Conservation (phyloP, 139 green algal species). For the Chlamydomonas applanata region DNA sequence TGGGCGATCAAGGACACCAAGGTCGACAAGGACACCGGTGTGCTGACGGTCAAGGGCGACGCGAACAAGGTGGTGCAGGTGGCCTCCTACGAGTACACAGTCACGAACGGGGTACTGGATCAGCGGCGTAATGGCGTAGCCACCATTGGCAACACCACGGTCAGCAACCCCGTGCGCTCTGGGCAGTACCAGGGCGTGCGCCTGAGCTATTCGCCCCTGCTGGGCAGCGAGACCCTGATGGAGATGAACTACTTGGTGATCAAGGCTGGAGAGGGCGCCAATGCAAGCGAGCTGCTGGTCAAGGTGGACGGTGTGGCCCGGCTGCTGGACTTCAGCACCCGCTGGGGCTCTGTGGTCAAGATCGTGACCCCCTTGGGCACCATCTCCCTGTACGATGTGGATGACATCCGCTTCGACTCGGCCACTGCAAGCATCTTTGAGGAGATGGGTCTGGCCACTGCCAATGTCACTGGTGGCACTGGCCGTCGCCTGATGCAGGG, state of each 20-base stretch:
- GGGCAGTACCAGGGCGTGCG: background rate
- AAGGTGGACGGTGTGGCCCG: slow-evolving; percentile 7
- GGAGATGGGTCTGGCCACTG: no score
- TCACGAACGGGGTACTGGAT: background rate
- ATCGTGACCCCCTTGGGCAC: background rate
- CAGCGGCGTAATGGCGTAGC: no score
- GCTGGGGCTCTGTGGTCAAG: background rate
- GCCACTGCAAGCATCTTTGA: no score
- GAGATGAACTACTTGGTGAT: slow-evolving; percentile 11
- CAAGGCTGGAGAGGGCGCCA: background rate
- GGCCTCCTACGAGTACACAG: no score
- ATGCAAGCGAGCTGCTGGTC: background rate
- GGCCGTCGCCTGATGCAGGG: no score
- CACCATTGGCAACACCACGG: no score
- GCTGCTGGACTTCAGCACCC: background rate
- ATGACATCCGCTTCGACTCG: background rate
- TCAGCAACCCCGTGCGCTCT: no score
- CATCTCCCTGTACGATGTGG: slow-evolving; percentile 10
- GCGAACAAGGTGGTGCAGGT: no score
- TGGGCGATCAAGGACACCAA: background rate
- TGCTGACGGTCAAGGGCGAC: no score
- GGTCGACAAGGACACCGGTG: background rate
- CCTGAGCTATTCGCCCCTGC: background rate
- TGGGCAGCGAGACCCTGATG: background rate
- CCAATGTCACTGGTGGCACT: no score